Conservation (phyloP, 2,329 filamentous ascomycete species). For the Penicillium sp. region DNA sequence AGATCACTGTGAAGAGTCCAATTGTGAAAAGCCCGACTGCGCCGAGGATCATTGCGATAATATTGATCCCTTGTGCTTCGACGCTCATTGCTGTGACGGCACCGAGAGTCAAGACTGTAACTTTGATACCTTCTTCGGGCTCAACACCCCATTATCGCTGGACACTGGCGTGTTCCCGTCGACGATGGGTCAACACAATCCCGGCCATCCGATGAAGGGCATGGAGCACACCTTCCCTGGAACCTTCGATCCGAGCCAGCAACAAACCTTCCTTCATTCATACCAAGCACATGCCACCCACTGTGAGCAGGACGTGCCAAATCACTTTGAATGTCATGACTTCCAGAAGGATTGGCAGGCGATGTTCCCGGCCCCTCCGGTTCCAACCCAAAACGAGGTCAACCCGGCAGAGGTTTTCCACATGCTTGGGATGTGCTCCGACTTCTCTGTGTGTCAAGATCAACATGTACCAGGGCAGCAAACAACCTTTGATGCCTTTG, state of each 20-base stretch:
- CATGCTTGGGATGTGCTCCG: conserved; percentile 37
- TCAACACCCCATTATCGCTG: conserved; percentile 31
- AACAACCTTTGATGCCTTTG: conserved; percentile 12
- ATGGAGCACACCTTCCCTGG: conserved; percentile 19
- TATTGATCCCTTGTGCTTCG: conserved; percentile 40
- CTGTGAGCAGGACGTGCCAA: conserved; percentile 25
- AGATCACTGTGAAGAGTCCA: not conserved
- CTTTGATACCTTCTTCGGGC: conserved; percentile 36
- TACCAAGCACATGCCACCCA: conserved; percentile 25
- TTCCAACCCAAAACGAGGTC: conserved; percentile 31
- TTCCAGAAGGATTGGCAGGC: conserved; percentile 32
- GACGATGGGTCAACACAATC: conserved; percentile 18
- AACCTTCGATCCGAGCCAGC: conserved; percentile 20
- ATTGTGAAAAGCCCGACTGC: conserved; percentile 2
- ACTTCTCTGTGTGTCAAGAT: conserved; percentile 29
- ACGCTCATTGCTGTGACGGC: conserved; percentile 38
- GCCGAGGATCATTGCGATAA: conserved; percentile 27
- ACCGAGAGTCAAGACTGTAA: conserved; percentile 26
- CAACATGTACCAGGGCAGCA: conserved; percentile 26
- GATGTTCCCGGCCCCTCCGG: conserved; percentile 22
- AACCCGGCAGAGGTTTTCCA: conserved; percentile 40
- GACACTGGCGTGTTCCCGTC: conserved; percentile 32
- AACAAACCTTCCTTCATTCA: conserved; percentile 26
- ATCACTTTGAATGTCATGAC: conserved; percentile 33
- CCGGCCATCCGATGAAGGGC: conserved; percentile 22